phyloP scores from a whole-genome alignment of 1,284 basidiomycete genomes.

The Leccinum brunneo-olivaceum region DNA sequence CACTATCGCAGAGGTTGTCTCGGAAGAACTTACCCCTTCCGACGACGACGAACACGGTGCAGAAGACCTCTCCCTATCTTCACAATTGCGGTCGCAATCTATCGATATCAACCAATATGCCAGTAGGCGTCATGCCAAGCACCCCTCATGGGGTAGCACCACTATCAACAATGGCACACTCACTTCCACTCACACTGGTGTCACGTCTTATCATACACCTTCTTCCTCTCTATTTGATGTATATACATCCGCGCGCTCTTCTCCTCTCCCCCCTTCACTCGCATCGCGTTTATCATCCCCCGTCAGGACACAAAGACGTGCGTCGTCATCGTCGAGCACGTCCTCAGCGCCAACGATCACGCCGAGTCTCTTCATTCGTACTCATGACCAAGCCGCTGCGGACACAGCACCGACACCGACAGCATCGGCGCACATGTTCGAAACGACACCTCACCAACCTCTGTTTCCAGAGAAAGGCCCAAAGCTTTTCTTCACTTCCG shows the following conservation, averaged over 20 bases:
- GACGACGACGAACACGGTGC: conserved; percentile 5
- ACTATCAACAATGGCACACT: conserved; percentile 35
- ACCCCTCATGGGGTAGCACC: conserved; percentile 36
- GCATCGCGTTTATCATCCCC: conserved; percentile 20
- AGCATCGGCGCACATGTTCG: conserved; percentile 2
- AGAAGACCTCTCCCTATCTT: conserved; percentile 13
- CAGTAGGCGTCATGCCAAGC: conserved; percentile 30
- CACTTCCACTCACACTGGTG: conserved; percentile 44
- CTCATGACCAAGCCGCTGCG: conserved; percentile 19
- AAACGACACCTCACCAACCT: conserved; percentile 17
- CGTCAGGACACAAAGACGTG: conserved; percentile 29
- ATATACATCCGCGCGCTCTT: conserved; percentile 47
- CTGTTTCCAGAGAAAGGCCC: conserved; percentile 44
- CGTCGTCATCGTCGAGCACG: conserved; percentile 40
- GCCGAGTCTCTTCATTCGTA: conserved; percentile 48
- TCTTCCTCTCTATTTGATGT: conserved; percentile 52
- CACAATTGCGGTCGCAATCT: conserved; percentile 19
- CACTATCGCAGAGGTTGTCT: conserved; percentile 10
- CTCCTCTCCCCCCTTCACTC: conserved; percentile 41
- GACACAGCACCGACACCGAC: conserved; percentile 14
- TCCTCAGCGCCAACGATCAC: conserved; percentile 56
- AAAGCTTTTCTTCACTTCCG: conserved; percentile 64
- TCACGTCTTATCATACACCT: conserved; percentile 67
- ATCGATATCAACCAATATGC: conserved; percentile 18
- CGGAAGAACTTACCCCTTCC: conserved; percentile 14